Percentiles rank a stretch among this genome's conserved stretches.
phyloP scores from a whole-genome alignment of 2,329 filamentous ascomycete genomes.

The Xylogone sp. region DNA sequence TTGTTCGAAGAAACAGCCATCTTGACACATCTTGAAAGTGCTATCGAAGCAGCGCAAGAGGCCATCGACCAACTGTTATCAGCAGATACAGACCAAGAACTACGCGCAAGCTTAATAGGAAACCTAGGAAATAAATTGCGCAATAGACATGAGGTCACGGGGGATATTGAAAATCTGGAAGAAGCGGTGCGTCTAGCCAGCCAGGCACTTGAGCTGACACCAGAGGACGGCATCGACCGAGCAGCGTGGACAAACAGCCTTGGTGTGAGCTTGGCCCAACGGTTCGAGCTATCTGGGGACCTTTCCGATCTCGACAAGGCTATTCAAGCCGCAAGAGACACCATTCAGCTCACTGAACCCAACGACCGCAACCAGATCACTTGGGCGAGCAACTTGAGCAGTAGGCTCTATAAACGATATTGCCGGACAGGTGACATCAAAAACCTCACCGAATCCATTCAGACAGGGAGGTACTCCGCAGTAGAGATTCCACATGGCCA shows the following conservation, averaged over 20 bases:
- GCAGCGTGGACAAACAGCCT: constrained; percentile 7
- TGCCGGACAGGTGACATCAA: neutral
- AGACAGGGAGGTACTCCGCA: too few species aligned
- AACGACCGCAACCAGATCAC: constrained; percentile 1
- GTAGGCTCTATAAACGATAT: neutral
- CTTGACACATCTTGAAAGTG: neutral
- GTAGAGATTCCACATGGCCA: too few species aligned
- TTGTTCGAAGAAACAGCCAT: neutral
- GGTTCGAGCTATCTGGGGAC: constrained; percentile 5
- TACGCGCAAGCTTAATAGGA: too few species aligned
- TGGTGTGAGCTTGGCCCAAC: neutral
- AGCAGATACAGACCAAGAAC: too few species aligned
- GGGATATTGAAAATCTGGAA: too few species aligned
- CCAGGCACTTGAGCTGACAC: too few species aligned
- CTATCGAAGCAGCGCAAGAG: too few species aligned
- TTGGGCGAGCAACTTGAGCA: neutral
- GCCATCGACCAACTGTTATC: too few species aligned
- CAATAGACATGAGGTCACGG: too few species aligned
- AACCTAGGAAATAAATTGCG: too few species aligned
- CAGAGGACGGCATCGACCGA: constrained; percentile 1
- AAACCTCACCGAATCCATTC: too few species aligned
- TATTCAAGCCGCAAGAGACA: constrained; percentile 1
- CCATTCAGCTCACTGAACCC: neutral
- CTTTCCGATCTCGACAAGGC: constrained; percentile 8
- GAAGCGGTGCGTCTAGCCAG: too few species aligned